phyloP scores from a whole-genome alignment of 2,329 filamentous ascomycete species.

The Endocalyx cinctus region DNA sequence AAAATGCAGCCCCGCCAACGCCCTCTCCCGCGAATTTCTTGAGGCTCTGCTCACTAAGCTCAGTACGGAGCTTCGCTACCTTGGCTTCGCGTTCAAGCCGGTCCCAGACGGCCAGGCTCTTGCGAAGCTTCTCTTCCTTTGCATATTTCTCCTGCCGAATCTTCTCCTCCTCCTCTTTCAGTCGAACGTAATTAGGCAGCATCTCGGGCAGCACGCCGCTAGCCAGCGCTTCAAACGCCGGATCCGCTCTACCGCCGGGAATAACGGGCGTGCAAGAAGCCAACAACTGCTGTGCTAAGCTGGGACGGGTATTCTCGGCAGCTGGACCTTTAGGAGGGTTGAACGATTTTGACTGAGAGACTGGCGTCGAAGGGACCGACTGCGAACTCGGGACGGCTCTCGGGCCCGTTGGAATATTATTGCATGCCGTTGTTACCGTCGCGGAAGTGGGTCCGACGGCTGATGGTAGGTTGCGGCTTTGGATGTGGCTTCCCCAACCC shows the following conservation, averaged over 20 bases:
- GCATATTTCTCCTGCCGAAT: conserved; percentile 47
- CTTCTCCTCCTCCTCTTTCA: conserved; percentile 55
- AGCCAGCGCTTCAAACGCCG: conserved; percentile 36
- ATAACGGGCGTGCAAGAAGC: conserved; percentile 47
- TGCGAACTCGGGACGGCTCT: conserved; percentile 23
- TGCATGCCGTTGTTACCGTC: conserved; percentile 30
- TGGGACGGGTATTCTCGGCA: conserved; percentile 31
- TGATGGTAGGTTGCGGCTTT: conserved; percentile 24
- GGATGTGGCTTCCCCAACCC: conserved; percentile 33
- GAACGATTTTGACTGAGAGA: conserved; percentile 40
- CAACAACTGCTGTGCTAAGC: conserved; percentile 49
- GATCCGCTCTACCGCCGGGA: conserved; percentile 51
- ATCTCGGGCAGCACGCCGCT: conserved; percentile 49
- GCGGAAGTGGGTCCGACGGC: conserved; percentile 30
- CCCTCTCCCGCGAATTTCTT: conserved; percentile 54
- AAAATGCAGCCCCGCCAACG: conserved; percentile 52
- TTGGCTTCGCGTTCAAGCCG: conserved; percentile 50
- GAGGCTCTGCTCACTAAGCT: conserved; percentile 52
- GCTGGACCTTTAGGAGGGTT: conserved; percentile 54
- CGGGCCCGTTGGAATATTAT: conserved; percentile 25
- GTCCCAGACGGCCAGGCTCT: conserved; percentile 50
- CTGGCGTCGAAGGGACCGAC: conserved; percentile 34
- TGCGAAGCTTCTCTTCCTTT: conserved; percentile 52
- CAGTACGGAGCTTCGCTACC: conserved; percentile 50
- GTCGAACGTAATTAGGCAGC: conserved; percentile 48